A percentile compares a stretch with the other conserved stretches of the same genome.
Evolutionary conservation across 805 yeast species (phyloP).

Genomic region (Wickerhamomyces ciferrii): DNA sequence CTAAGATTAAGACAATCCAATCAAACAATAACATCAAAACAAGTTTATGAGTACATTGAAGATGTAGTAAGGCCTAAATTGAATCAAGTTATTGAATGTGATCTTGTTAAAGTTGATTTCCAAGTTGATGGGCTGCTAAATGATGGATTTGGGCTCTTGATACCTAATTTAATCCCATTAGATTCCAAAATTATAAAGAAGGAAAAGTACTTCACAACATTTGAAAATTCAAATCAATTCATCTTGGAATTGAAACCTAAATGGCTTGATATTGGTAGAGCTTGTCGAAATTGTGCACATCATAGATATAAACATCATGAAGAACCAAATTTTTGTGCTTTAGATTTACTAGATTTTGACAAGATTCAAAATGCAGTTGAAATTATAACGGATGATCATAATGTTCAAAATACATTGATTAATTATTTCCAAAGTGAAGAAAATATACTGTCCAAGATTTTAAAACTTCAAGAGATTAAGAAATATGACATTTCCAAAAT

Average conservation of each 20-base stretch:
- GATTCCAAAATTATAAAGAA: constrained; percentile 23
- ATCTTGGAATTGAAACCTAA: constrained; percentile 55
- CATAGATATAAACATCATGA: constrained; percentile 27
- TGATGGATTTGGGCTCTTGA: constrained; percentile 38
- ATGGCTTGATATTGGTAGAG: constrained; percentile 39
- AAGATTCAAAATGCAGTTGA: neutral
- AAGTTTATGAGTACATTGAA: constrained; percentile 12
- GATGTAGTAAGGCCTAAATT: constrained; percentile 13
- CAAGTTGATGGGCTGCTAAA: constrained; percentile 11
- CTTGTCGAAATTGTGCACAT: constrained; percentile 57
- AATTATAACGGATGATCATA: neutral
- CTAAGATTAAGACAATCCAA: constrained; percentile 25
- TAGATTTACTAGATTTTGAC: constrained; percentile 25
- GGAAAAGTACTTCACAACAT: constrained; percentile 32
- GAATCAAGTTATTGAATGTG: constrained; percentile 22
- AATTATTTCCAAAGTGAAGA: constrained; percentile 14
- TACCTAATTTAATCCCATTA: constrained; percentile 35
- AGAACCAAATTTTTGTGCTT: constrained; percentile 39
- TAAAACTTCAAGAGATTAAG: constrained; percentile 17
- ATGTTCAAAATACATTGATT: constrained; percentile 3
- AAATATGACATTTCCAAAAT: neutral
- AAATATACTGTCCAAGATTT: constrained; percentile 19
- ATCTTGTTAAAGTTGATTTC: constrained; percentile 11
- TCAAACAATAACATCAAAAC: constrained; percentile 9
- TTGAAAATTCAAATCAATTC: constrained; percentile 3